These are phyloP conservation scores for carrot (Daucus carota) DNA, from an alignment of 129 eudicot genomes.

Conservation along the genomic window DNA sequence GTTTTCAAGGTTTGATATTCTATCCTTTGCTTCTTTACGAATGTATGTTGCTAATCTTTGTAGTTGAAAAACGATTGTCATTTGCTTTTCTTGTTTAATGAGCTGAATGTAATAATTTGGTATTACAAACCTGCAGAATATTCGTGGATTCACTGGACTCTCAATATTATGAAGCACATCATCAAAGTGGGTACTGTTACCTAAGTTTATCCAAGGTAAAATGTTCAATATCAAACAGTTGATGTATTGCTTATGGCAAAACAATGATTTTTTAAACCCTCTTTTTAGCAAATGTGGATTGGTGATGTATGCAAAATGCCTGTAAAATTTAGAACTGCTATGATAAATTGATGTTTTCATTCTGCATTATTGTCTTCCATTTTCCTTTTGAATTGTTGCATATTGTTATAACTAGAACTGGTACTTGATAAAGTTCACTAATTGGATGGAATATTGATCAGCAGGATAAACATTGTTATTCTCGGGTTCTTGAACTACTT, in stretches of 20 bases:
- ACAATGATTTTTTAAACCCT: background rate
- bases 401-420: background rate
- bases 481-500: slow-evolving; percentile 86
- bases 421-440: background rate
- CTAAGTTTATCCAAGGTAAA: slow-evolving; percentile 75
- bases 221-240: slow-evolving; percentile 1
- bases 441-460: background rate
- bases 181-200: slow-evolving; percentile 65
- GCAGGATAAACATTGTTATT: slow-evolving; percentile 95
- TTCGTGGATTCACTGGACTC: slow-evolving; percentile 82
- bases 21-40: background rate
- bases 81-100: background rate
- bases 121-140: slow-evolving; percentile 44
- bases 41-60: background rate
- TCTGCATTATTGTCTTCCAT: background rate
- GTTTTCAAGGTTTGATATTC: slow-evolving; percentile 69
- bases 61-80: background rate
- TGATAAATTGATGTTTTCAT: too few species aligned
- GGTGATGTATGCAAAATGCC: background rate
- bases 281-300: background rate
- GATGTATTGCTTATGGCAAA: background rate
- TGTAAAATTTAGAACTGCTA: background rate
- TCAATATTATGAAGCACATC: slow-evolving; percentile 64
- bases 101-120: background rate
- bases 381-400: background rate